Evolutionary conservation across 2,329 filamentous ascomycete species (phyloP).

Genomic region (Helicocarpus griseus): DNA sequence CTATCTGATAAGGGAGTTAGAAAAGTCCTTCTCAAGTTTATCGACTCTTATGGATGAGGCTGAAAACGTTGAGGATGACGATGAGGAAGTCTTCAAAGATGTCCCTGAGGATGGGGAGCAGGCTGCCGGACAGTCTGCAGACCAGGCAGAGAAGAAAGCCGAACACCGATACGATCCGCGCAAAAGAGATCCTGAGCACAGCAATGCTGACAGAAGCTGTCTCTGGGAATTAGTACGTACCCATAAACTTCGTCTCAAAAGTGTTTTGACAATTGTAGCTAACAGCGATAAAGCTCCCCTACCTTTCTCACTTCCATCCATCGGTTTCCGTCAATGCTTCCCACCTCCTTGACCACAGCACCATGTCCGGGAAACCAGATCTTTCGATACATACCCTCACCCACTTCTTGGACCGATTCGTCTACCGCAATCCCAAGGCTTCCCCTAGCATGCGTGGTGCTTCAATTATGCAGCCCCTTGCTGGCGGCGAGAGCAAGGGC

Average conservation of each 20-base stretch:
- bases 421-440: conserved; percentile 86
- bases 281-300: conserved; percentile 42
- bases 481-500: conserved; percentile 50
- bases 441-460: conserved; percentile 57
- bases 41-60: conserved; percentile 69
- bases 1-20: conserved; percentile 75
- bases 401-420: conserved; percentile 94
- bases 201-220: conserved; percentile 86
- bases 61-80: conserved; percentile 65
- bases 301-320: conserved; percentile 78
- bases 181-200: conserved; percentile 84
- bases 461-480: conserved; percentile 95
- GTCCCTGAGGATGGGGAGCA: conserved; percentile 46
- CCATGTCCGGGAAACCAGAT: conserved; percentile 79
- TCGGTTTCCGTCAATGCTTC: conserved; percentile 78
- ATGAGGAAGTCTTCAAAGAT: conserved; percentile 57
- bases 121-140: conserved; percentile 13
- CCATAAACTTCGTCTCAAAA: conserved; percentile 17
- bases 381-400: conserved; percentile 82
- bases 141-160: conserved; percentile 24
- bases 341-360: conserved; percentile 57
- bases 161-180: conserved; percentile 63
- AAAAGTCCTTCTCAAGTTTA: conserved; percentile 69
- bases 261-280: not conserved
- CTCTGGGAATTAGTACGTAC: conserved; percentile 74